Evolutionary conservation across 805 yeast species (phyloP), one percentile per base, ranked within the genome.

Genomic region (Myxozyma monticola): DNA sequence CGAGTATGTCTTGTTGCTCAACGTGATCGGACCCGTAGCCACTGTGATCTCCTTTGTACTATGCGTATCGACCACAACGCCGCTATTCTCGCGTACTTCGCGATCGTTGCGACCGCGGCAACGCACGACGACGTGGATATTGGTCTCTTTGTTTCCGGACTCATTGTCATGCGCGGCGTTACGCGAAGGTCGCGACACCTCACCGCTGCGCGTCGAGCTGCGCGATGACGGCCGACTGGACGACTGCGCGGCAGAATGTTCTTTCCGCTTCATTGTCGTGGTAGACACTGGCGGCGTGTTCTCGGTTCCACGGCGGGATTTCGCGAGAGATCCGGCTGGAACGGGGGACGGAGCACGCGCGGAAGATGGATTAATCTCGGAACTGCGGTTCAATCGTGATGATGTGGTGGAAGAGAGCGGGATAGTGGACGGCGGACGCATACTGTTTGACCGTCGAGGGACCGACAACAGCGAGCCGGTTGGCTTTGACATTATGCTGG

Each of bases 51-150:
- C 82, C 40, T 71, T 69, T 2, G 76, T 77, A 25, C 71, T 69
- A 15, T 69, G 69, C 10, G 79, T 77, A 15, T 80, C 76, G 2
- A 81, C 82, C 4, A 81, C 81, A 1, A 81, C 84, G 5, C 81
- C 75, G 51, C 83, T 76, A 63, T 79, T 79, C 15, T 80, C 77
- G 37, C 66, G 65, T 9, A 81, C 72, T 61, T 83, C 88, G 48
- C 81, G 72, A 37, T 74, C 72, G 55, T 76, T 82, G 48, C 88
- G 66, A 2, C 83, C 83, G 48, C 88, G 68, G 59, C 86, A 80
- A 55, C 88, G 71, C 8, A 82, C 84, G 15, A 77, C 81, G 2
- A 83, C 88, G 43, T 76, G 76, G 40, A 83, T 81, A 55, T 81
- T 80, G 1, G 73, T 63, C 26, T 71, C 73, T 15, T 50, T 49